Base-by-base conservation (phyloP, 2,329 filamentous ascomycete species). In the Colletotrichum sp. region DNA sequence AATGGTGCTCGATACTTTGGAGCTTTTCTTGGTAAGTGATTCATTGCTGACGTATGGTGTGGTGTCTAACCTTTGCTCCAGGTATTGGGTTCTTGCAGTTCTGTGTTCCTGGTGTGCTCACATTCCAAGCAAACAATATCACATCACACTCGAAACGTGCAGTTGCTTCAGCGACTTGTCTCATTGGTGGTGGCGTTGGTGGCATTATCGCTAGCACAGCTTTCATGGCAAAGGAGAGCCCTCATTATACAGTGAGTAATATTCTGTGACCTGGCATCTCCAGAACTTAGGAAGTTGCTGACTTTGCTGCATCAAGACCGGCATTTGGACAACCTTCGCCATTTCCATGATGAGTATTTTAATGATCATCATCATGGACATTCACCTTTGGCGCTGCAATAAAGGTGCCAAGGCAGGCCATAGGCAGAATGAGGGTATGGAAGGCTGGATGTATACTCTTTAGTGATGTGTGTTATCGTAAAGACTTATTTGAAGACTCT, bases 101-200 rank as follows among this genome's bases (percentile, higher is more conserved):
- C 27, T 82, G 80, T 59, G 78, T 82, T 52, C 81, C 81, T 3
- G 81, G 79, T 12, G 78, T 83, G 2, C 76, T 83, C 16, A 78
- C 82, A 8, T 83, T 78, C 68, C 82, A 83, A 67, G 82, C 81
- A 8, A 83, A 83, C 75, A 83, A 83, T 59, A 83, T 83, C 74
- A 81, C 78, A 4, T 78, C 77, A 4, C 80, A 79, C 30, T 82
- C 79, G 3, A 83, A 83, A 71, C 81, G 82, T 11, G 80, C 78
- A 1, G 79, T 82, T 8, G 80, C 80, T 15, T 80, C 80, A 13
- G 81, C 80, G 11, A 82, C 79, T 0, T 82, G 79, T 63, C 76
- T 82, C 8, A 81, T 82, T 64, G 80, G 80, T 7, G 81, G 81
- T 5, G 82, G 80, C 6, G 52, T 82, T 16, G 81, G 81, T 19